A percentile compares a stretch with the other conserved stretches of the same genome.
Conservation (phyloP, 192 early-diverging fungal genomes). For the Umbelopsis sp. region DNA sequence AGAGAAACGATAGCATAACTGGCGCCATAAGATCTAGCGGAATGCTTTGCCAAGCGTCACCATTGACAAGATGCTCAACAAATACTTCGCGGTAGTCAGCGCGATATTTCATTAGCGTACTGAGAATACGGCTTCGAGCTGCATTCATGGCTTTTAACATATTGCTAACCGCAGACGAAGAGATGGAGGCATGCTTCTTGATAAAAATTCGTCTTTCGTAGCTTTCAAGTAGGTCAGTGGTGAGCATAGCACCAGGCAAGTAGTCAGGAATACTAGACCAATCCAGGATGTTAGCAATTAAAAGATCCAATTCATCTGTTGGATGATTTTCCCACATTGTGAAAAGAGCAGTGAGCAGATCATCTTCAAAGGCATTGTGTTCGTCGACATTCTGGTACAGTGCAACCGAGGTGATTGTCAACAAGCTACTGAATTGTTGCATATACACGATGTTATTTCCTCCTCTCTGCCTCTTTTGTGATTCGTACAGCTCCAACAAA, state of each 20-base stretch:
- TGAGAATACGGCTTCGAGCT: slow-evolving; percentile 20
- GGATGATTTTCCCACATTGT: slow-evolving; percentile 19
- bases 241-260: background rate
- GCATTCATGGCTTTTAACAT: slow-evolving; percentile 21
- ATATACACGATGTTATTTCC: background rate
- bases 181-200: background rate
- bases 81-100: background rate
- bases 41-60: background rate
- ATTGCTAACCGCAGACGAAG: background rate
- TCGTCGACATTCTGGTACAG: background rate
- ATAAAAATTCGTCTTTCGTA: slow-evolving; percentile 2
- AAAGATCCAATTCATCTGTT: slow-evolving; percentile 7
- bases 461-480: background rate
- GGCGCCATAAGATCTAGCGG: background rate
- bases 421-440: background rate
- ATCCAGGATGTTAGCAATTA: slow-evolving; percentile 20
- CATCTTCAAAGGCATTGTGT: background rate
- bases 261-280: slow-evolving; percentile 1
- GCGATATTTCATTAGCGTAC: slow-evolving; percentile 4
- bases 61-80: background rate
- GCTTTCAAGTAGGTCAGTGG: background rate
- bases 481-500: background rate
- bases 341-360: slow-evolving; percentile 5
- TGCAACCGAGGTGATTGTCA: background rate
- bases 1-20: background rate